Percentiles rank a stretch among this genome's conserved stretches.
Evolutionary conservation across 116 monocot genomes (phyloP).

Genomic region (Dioscorea cayenensis): DNA sequence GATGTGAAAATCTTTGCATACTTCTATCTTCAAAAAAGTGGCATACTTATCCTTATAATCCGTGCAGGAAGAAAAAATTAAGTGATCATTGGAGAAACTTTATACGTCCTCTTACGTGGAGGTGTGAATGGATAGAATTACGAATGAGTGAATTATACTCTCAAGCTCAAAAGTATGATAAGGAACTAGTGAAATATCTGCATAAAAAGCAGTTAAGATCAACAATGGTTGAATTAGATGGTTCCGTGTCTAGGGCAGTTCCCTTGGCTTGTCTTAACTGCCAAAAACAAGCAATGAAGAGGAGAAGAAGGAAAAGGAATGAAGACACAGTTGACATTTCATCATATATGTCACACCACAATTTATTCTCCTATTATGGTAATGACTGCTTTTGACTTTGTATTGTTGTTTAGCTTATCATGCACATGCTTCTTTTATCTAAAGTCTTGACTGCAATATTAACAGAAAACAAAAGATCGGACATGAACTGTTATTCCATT

Average conservation of each 20-base stretch:
- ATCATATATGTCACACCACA: slow-evolving; percentile 64
- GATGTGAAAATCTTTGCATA: no score
- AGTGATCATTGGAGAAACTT: slow-evolving; percentile 36
- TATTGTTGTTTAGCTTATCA: not conserved
- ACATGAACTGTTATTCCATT: slow-evolving; percentile 45
- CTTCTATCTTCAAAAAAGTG: no score
- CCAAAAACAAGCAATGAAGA: slow-evolving; percentile 48
- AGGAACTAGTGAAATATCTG: slow-evolving; percentile 38
- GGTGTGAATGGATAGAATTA: slow-evolving; percentile 34
- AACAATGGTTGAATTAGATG: slow-evolving; percentile 47
- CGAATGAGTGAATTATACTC: slow-evolving; percentile 26
- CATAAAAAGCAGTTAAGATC: slow-evolving; percentile 56
- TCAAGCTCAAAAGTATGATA: slow-evolving; percentile 44
- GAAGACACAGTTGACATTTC: slow-evolving; percentile 54
- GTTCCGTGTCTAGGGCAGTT: slow-evolving; percentile 42
- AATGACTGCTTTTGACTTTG: slow-evolving; percentile 5
- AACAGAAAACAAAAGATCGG: slow-evolving; percentile 66
- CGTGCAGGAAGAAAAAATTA: slow-evolving; percentile 40
- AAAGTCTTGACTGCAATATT: slow-evolving; percentile 3
- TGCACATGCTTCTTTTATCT: slow-evolving; percentile 1
- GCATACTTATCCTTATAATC: not conserved
- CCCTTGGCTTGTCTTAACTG: slow-evolving; percentile 31
- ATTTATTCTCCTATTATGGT: slow-evolving; percentile 87
- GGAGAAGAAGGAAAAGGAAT: slow-evolving; percentile 50
- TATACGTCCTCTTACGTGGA: slow-evolving; percentile 36